Base-by-base conservation (phyloP, 176 grass and related monocot genomes). In the Avena atlantica region DNA sequence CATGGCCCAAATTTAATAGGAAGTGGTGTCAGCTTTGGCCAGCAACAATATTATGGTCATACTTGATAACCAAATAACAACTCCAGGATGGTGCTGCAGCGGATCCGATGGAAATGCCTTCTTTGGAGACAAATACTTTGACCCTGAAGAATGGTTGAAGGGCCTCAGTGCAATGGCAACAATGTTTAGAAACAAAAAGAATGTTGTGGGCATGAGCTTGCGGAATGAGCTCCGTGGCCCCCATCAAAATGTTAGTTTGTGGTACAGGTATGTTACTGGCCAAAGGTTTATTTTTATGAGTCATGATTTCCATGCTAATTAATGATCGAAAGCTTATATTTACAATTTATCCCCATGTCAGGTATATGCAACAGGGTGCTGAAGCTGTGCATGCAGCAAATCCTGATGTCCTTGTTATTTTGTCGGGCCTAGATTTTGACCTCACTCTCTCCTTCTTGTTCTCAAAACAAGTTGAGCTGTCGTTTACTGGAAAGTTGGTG, bases 31-130 rank as follows among this genome's bases (percentile, higher is more conserved):
- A 57, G 78, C 85, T 87, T 80, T 98, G 77, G 86, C 86, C 27
- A 95, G 83, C 82, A 95, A 90, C 71, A 90, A 80, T 49, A 80
- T 98, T 65, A 98, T 98, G 95, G 86, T 95, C 56, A 98, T 98
- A 89, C 93, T 95, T 80, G 95, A 98, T 90, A 98, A 98, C 68
- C 95, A 98, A 93, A 89, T 98, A 68, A 98, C 89, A 19, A 95
- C 85, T 63, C 91, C 93, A 65, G 88, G 91, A 55, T 98, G 95
- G 95, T 95, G 93, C 71, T 98, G 95, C 76, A 95, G 93, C 61
- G 75, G 20, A 76, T 78, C 80, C 14, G 95, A 98, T 3, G 91
- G 81, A 49, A 93, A 98, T 82, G 89, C 93, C 2, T 98, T 95
- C 85, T 95, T 98, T 57, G 95, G 95, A 83, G 95, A 98, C 64